Conservation (phyloP, 331 rosid species). For the Malus hybrid region DNA sequence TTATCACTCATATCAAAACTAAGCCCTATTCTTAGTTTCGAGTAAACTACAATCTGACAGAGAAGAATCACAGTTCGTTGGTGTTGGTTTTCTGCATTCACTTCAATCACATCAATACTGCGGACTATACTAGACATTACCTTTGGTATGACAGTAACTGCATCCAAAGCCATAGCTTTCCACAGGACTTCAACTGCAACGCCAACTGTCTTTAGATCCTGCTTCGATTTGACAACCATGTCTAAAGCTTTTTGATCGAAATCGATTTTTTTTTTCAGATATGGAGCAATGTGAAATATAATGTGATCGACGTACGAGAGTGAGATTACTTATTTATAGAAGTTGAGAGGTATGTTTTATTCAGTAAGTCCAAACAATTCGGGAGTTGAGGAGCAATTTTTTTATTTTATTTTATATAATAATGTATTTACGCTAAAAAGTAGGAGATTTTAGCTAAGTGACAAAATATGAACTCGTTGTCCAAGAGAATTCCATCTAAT, state of each 20-base stretch:
- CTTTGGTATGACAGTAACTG: not conserved
- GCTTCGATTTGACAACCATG: not conserved
- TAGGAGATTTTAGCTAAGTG: too few relatives aligned
- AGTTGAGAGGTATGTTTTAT: not conserved
- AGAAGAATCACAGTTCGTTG: too few relatives aligned
- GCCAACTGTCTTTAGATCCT: not conserved
- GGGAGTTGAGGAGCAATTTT: too few relatives aligned
- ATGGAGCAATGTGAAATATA: not conserved
- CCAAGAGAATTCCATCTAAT: too few relatives aligned
- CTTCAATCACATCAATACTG: not conserved
- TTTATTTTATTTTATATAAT: too few relatives aligned
- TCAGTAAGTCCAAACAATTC: not conserved
- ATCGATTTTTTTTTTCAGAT: not conserved
- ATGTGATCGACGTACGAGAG: not conserved
- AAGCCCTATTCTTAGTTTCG: too few relatives aligned
- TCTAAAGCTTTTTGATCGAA: not conserved
- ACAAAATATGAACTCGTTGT: too few relatives aligned
- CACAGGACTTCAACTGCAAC: conserved; percentile 4
- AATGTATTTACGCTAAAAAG: too few relatives aligned
- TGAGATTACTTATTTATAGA: not conserved
- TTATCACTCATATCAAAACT: too few relatives aligned
- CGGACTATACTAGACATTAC: not conserved
- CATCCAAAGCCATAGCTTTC: not conserved
- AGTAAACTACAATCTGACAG: too few relatives aligned
- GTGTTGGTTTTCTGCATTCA: too few relatives aligned